Base-by-base conservation (phyloP, 169 alveolate species). In the Hammondia hammondi region DNA sequence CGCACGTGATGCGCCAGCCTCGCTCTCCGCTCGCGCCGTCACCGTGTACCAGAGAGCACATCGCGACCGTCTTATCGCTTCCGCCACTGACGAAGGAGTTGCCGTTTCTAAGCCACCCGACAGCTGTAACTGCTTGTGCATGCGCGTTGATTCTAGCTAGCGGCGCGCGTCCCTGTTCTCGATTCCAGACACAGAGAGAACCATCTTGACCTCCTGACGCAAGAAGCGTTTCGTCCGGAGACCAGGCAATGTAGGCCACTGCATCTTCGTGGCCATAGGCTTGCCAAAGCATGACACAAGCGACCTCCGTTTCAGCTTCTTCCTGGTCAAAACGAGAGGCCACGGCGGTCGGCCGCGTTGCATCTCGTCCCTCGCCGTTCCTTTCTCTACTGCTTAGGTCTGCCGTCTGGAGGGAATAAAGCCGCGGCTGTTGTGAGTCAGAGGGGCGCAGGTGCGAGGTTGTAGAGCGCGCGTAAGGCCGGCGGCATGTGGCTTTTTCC, bases 1-100 rank as follows among this genome's bases (percentile, higher is more conserved):
- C 85, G 85, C 85, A 73, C 27, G 85, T 37, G 85, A 73, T n/a
- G 85, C 46, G 85, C 85, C 85, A 73, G 52, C 85, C 85, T 17
- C 52, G 43, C 19, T 24, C 46, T 9, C 85, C 85, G 27, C 52
- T 73, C 48, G 46, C 46, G 14, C 85, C 85, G 52, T 73, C 85
- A 3, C 85, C 85, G 85, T 37, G 29, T 4, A 32, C 52, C 39
- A 73, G 46, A 17, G 85, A 73, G 32, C 52, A 73, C 21, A 73
- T 21, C 39, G 48, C 48, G 52, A 73, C 85, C 46, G 24, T 73
- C 46, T 73, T 73, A 37, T 73, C 85, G 85, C 46, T 73, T n/a
- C 85, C 85, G n/a, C 52, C 85, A 32, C 85, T 73, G 46, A 73
- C 48, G 24, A 73, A 32, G 46, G 48, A 10, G 85, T n/a, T 73